Evolutionary conservation across 306 rosid species (phyloP).

Genomic region (Ormosia emarginata): DNA sequence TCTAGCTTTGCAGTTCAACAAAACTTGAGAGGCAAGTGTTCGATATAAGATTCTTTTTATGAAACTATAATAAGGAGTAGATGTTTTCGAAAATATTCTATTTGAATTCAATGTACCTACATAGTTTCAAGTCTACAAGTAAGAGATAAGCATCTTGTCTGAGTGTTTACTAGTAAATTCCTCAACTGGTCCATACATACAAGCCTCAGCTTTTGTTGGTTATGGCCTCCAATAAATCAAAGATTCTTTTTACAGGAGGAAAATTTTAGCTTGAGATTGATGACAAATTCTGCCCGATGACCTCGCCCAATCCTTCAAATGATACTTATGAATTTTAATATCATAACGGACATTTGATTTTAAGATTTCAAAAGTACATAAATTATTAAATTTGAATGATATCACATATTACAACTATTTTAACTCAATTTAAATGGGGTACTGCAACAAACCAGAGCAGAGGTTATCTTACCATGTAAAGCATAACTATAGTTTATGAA

Average conservation of each 20-base stretch:
- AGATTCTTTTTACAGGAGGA: not conserved
- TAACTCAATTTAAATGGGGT: not conserved
- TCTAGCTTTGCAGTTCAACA: not conserved
- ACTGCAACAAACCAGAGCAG: conserved; percentile 13
- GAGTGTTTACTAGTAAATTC: not conserved
- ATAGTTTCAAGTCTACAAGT: not conserved
- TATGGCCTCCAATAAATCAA: not conserved
- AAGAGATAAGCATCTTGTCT: not conserved
- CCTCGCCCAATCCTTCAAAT: not conserved
- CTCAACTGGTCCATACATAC: not conserved
- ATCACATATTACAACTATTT: not conserved
- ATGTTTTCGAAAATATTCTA: not conserved
- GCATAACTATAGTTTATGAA: conserved; percentile 12
- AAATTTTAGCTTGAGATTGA: not conserved
- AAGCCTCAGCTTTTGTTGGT: not conserved
- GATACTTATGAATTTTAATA: not conserved
- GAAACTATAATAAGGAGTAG: not conserved
- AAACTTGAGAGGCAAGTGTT: not conserved
- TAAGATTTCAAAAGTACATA: not conserved
- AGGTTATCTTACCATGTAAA: not conserved
- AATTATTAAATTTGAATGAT: not conserved
- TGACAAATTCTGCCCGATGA: not conserved
- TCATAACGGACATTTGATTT: not conserved
- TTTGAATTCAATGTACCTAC: not conserved
- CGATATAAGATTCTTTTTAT: not conserved